Evolutionary conservation across 352 stramenopile genomes (phyloP).

Genomic region (Phytophthora fragariae): DNA sequence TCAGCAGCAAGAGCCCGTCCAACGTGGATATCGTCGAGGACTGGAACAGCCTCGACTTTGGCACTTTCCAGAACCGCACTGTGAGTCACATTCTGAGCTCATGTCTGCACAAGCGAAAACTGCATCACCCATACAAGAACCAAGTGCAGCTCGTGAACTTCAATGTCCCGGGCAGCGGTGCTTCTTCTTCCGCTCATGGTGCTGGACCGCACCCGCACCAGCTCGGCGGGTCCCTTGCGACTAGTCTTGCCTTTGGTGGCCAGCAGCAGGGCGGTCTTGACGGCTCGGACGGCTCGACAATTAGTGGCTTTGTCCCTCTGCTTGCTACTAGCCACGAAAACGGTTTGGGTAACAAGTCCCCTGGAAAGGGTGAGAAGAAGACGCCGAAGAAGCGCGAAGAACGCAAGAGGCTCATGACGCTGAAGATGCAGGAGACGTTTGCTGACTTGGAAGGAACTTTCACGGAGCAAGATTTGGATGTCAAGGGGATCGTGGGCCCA

Average conservation of each 20-base stretch:
- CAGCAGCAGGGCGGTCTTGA: constrained; percentile 35
- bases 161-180: constrained; percentile 54
- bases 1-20: constrained; percentile 69
- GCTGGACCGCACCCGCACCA: constrained; percentile 37
- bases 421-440: constrained; percentile 78
- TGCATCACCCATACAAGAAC: constrained; percentile 88
- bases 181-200: constrained; percentile 8
- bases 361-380: constrained; percentile 63
- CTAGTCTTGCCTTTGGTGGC: constrained; percentile 62
- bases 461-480: constrained; percentile 71
- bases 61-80: constrained; percentile 84
- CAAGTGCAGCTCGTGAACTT: constrained; percentile 88
- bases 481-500: constrained; percentile 63
- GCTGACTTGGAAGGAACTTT: constrained; percentile 70
- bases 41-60: constrained; percentile 82
- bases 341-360: constrained; percentile 27
- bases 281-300: constrained; percentile 23
- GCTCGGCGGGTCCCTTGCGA: constrained; percentile 57
- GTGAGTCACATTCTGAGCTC: constrained; percentile 87
- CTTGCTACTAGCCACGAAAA: constrained; percentile 45
- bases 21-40: constrained; percentile 84
- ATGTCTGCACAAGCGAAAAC: constrained; percentile 83
- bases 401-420: constrained; percentile 66
- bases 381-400: constrained; percentile 67
- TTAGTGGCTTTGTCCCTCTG: constrained; percentile 44